These are phyloP conservation scores for Stylosanthes scabra DNA, from an alignment of 331 rosid genomes.

Conservation along the genomic window DNA sequence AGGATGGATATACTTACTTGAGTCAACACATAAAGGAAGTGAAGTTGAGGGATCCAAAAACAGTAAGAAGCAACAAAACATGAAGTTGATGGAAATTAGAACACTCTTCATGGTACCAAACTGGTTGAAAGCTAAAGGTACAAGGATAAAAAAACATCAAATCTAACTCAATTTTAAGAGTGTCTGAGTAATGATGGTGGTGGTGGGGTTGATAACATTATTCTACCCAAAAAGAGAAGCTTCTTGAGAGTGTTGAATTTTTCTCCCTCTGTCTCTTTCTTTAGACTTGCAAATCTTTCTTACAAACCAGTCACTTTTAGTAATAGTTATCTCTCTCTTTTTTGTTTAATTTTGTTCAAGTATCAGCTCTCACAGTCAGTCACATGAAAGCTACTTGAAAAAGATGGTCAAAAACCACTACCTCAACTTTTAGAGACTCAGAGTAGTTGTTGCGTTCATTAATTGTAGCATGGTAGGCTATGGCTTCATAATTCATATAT, in stretches of 20 bases:
- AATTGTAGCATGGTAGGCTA: not conserved
- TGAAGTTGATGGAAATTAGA: slow-evolving; percentile 38
- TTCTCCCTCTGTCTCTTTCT: not conserved
- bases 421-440: not conserved
- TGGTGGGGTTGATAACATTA: slow-evolving; percentile 26
- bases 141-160: slow-evolving; percentile 23
- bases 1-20: slow-evolving; percentile 65
- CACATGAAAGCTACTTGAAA: slow-evolving; percentile 5
- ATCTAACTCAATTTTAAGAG: slow-evolving; percentile 27
- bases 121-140: slow-evolving; percentile 5
- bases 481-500: not conserved
- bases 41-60: slow-evolving; percentile 61
- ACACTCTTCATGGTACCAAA: slow-evolving; percentile 59
- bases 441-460: slow-evolving; percentile 3
- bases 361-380: slow-evolving; percentile 6
- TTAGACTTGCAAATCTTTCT: slow-evolving; percentile 2
- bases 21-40: slow-evolving; percentile 82
- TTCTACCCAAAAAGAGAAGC: not conserved
- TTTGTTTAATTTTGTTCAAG: slow-evolving; percentile 8
- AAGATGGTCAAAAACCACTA: not conserved
- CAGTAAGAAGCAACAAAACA: slow-evolving; percentile 58
- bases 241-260: slow-evolving; percentile 21
- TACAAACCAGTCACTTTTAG: slow-evolving; percentile 28
- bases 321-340: not conserved
- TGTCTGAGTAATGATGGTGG: slow-evolving; percentile 3